Base-by-base conservation (phyloP, 306 rosid species). In the Quercus glauca region DNA sequence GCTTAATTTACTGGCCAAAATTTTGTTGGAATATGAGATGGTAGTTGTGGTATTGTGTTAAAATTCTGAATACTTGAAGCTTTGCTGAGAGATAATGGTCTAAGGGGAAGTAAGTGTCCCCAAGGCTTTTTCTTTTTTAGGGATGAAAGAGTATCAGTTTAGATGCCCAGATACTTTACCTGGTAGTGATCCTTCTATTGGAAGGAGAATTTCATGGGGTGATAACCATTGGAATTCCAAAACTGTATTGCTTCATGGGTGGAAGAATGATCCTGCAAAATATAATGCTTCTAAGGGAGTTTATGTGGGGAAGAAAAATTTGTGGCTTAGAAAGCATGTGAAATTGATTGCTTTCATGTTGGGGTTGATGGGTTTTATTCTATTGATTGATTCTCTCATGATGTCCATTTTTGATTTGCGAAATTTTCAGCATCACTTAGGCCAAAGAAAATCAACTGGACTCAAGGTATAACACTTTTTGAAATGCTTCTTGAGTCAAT, bases 381-480 rank as follows among this genome's bases (percentile, higher is more conserved):
- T 91, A 83, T 82, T 91, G 76, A 87, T 94, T 79, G 99, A 91
- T 86, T 91, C 93, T 76, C 80, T 91, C 15, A 55, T 91, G 85
- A 86, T 94, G 15, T 90, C 91, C 3, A 65, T 87, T 83, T 91
- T 87, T 68, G 89, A 92, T 89, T 81, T 81, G 21, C 68, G 82
- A 74, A 80, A 73, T 75, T 76, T 60, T 82, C 91, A 83, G 84
- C 86, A 81, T 20, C 69, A 53, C 78, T 41, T 80, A 55, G 13
- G 84, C 75, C 57, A 59, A 71, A 81, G 76, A 75, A 85, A 77
- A 71, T 85, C 91, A 72, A 88, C 67, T 75, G 73, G 37, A 59
- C 69, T 76, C 73, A 79, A 91, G 92, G 90, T 89, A 79, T 75
- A 43, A 7, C 70, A 26, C 45, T 41, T 76, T 21, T 61, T 70